phyloP scores from a whole-genome alignment of 2,329 filamentous ascomycete species.

The Claviceps citrina region DNA sequence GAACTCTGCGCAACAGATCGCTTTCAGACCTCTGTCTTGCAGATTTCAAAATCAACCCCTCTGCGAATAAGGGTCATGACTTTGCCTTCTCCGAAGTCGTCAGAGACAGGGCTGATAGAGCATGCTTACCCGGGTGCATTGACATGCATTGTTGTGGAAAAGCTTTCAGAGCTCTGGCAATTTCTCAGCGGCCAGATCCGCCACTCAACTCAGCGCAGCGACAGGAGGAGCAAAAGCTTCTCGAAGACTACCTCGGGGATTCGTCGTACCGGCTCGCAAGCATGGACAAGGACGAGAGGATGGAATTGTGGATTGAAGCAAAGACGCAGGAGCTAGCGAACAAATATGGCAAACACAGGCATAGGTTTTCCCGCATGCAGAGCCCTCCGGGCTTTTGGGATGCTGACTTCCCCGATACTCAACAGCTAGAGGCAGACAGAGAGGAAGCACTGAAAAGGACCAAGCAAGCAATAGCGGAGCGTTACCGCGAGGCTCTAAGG shows the following conservation, averaged over 20 bases:
- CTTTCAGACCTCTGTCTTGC: slow-evolving; percentile 42
- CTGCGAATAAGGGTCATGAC: slow-evolving; percentile 51
- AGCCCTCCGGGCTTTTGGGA: slow-evolving; percentile 87
- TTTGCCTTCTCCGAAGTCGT: slow-evolving; percentile 65
- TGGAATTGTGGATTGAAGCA: slow-evolving; percentile 58
- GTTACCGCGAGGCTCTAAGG: slow-evolving; percentile 69
- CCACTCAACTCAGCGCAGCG: slow-evolving; percentile 21
- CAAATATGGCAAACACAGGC: slow-evolving; percentile 60
- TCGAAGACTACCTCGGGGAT: slow-evolving; percentile 44
- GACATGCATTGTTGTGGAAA: slow-evolving; percentile 63
- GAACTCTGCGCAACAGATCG: slow-evolving; percentile 41
- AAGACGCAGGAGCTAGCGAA: slow-evolving; percentile 59
- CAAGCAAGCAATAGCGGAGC: slow-evolving; percentile 49
- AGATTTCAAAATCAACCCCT: slow-evolving; percentile 73
- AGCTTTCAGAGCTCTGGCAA: slow-evolving; percentile 51
- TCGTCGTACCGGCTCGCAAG: slow-evolving; percentile 40
- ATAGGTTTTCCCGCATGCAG: slow-evolving; percentile 52
- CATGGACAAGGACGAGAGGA: slow-evolving; percentile 45
- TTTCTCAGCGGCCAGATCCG: slow-evolving; percentile 28
- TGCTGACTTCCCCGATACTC: slow-evolving; percentile 75
- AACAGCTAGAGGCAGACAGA: slow-evolving; percentile 55
- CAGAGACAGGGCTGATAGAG: slow-evolving; percentile 52
- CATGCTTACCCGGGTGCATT: slow-evolving; percentile 58
- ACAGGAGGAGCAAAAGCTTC: slow-evolving; percentile 30
- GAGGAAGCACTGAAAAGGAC: slow-evolving; percentile 49